phyloP scores from a whole-genome alignment of 1,284 basidiomycete species.

The Melampsora larici-populina region DNA sequence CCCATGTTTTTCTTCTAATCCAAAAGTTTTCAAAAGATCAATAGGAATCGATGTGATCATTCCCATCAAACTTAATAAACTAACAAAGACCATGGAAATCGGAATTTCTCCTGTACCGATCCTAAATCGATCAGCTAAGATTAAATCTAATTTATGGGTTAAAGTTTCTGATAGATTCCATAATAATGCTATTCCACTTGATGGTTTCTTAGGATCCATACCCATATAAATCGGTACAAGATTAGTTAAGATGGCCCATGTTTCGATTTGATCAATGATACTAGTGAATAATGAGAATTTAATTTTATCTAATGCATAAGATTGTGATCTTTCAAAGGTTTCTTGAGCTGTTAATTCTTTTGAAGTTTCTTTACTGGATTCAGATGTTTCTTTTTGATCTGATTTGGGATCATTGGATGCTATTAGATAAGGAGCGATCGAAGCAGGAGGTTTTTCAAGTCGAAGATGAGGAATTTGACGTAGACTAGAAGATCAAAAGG shows the following conservation, averaged over 20 bases:
- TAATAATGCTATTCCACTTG: conserved; percentile 17
- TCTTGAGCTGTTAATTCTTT: conserved; percentile 56
- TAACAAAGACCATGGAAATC: conserved; percentile 77
- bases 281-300: conserved; percentile 72
- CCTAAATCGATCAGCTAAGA: conserved; percentile 42
- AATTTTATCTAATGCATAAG: conserved; percentile 89
- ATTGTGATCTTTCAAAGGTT: conserved; percentile 81
- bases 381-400: not conserved
- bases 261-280: conserved; percentile 70
- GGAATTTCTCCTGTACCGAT: conserved; percentile 61
- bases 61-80: conserved; percentile 62
- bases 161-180: conserved; percentile 46
- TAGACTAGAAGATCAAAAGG: conserved; percentile 57
- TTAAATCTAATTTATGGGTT: conserved; percentile 19
- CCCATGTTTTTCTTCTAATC: conserved; percentile 88
- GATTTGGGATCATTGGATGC: conserved; percentile 13
- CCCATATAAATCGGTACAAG: conserved; percentile 48
- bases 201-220: conserved; percentile 46
- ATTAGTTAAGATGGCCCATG: conserved; percentile 49
- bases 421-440: conserved; percentile 67
- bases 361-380: not conserved
- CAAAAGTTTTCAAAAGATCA: conserved; percentile 80
- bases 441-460: conserved; percentile 70
- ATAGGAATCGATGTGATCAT: conserved; percentile 68
- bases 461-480: conserved; percentile 82